Evolutionary conservation across 495 filamentous ascomycete genomes (phyloP).

Genomic region (Aspergillus cristatus): DNA sequence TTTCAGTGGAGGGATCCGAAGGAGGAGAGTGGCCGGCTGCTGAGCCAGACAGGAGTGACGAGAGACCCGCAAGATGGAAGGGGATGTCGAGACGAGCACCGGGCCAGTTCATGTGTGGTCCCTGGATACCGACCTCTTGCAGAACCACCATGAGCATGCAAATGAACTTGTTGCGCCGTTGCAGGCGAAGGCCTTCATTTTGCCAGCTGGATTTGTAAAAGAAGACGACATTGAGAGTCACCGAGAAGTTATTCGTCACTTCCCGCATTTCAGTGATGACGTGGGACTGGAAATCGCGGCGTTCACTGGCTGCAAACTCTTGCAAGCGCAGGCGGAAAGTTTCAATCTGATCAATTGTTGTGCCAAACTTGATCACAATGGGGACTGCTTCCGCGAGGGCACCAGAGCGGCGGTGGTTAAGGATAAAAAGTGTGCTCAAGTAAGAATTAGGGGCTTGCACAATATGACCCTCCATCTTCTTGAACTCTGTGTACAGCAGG

Average conservation of each 20-base stretch:
- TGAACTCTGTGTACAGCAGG: constrained; percentile 80
- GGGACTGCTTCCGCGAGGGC: constrained; percentile 69
- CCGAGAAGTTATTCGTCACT: constrained; percentile 39
- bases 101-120: constrained; percentile 54
- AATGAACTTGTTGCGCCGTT: constrained; percentile 75
- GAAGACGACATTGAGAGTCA: constrained; percentile 79
- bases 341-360: constrained; percentile 66
- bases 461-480: constrained; percentile 81
- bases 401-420: constrained; percentile 75
- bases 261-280: constrained; percentile 70
- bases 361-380: constrained; percentile 69
- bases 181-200: constrained; percentile 72
- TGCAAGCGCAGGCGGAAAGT: constrained; percentile 61
- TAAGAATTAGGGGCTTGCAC: constrained; percentile 82
- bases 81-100: constrained; percentile 44
- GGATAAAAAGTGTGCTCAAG: constrained; percentile 75
- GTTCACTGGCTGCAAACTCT: constrained; percentile 64
- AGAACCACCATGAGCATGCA: constrained; percentile 73
- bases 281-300: constrained; percentile 70
- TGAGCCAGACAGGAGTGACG: constrained; percentile 20
- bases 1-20: not conserved
- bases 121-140: constrained; percentile 65
- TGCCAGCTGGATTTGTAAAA: constrained; percentile 83
- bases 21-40: not conserved
- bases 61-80: constrained; percentile 26